These are phyloP conservation scores for Coemansia furcata DNA, from an alignment of 192 early-diverging fungal genomes.

Conservation along the genomic window DNA sequence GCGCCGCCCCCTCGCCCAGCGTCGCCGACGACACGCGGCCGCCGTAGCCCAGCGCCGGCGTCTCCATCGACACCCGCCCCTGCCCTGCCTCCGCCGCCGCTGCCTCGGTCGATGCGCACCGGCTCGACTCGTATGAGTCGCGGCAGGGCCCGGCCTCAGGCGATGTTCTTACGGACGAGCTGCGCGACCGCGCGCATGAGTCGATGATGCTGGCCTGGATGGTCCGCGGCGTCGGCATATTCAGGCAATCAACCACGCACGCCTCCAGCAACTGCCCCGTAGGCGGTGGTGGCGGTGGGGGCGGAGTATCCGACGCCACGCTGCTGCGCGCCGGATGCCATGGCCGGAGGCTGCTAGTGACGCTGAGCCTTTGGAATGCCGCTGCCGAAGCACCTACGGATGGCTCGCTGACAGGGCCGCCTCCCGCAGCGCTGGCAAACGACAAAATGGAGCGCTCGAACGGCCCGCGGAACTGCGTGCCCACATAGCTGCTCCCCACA, in stretches of 20 bases:
- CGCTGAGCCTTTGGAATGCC: neutral
- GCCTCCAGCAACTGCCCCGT: neutral
- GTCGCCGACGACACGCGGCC: slow-evolving; percentile 15
- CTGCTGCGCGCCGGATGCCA: slow-evolving; percentile 17
- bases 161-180: neutral
- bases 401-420: neutral
- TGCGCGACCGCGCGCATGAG: neutral
- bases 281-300: neutral
- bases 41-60: neutral
- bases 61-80: neutral
- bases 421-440: slow-evolving; percentile 7
- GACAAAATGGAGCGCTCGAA: slow-evolving; percentile 24
- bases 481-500: slow-evolving; percentile 11
- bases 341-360: slow-evolving; percentile 4
- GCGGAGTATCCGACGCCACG: slow-evolving; percentile 2
- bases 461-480: slow-evolving; percentile 13
- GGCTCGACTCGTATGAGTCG: neutral
- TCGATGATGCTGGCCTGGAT: neutral
- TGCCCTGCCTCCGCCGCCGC: neutral
- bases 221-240: neutral
- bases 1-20: neutral
- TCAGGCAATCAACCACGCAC: neutral
- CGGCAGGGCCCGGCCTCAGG: neutral
- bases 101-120: neutral
- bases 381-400: neutral